Conservation (phyloP, 768 basidiomycete species). For the Russula abietina region DNA sequence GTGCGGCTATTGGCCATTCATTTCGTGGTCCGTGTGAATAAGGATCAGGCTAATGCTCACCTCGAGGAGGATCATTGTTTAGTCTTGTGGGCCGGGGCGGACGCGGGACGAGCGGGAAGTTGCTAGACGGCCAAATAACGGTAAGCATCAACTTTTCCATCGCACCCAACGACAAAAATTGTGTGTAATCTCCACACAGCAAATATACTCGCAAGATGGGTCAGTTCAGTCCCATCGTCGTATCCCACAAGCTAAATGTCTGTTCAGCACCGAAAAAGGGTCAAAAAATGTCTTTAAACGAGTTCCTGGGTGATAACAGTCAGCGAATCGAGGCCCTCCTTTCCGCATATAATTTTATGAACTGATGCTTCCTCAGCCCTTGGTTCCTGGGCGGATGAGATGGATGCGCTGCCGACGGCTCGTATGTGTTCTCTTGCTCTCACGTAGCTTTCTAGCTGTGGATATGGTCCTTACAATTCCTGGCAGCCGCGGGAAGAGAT, state of each 20-base stretch:
- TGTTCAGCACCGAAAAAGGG: conserved; percentile 80
- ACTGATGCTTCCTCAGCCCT: conserved; percentile 44
- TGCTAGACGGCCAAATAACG: conserved; percentile 23
- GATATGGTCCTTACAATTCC: conserved; percentile 6
- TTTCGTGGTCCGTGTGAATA: neutral
- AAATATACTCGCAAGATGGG: conserved; percentile 30
- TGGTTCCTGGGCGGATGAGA: conserved; percentile 99
- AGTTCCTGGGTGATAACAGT: conserved; percentile 87
- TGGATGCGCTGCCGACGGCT: conserved; percentile 87
- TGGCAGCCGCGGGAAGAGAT: conserved; percentile 63
- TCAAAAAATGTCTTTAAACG: conserved; percentile 89
- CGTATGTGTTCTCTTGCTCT: conserved; percentile 54
- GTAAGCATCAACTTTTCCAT: conserved; percentile 25
- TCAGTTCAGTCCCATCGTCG: conserved; percentile 8
- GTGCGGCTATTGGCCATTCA: conserved; percentile 52
- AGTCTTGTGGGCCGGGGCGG: neutral
- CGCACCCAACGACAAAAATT: conserved; percentile 12
- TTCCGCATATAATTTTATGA: conserved; percentile 18
- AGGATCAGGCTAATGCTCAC: conserved; percentile 35
- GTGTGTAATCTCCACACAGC: conserved; percentile 1
- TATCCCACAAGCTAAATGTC: conserved; percentile 5
- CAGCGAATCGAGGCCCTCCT: conserved; percentile 34
- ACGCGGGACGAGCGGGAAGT: neutral
- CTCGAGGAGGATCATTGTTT: conserved; percentile 81
- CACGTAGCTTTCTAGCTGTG: neutral